phyloP scores from a whole-genome alignment of 345 rosid genomes.

The Gossypium thurberi region DNA sequence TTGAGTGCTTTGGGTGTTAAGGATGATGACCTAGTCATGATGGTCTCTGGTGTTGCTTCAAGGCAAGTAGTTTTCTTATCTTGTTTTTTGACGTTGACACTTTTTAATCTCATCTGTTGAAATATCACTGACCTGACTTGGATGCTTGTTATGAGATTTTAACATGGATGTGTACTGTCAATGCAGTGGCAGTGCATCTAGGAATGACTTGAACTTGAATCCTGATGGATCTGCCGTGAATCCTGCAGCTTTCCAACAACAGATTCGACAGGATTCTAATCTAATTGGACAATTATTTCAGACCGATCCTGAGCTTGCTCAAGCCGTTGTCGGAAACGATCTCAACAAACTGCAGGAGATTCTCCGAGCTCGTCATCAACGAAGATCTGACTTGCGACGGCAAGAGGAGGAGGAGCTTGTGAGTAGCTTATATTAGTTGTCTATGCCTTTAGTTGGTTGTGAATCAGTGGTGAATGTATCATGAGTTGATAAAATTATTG shows the following conservation, averaged over 20 bases:
- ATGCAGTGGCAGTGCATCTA: slow-evolving; percentile 40
- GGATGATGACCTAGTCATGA: slow-evolving; percentile 91
- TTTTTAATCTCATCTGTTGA: not conserved
- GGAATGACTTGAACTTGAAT: slow-evolving; percentile 51
- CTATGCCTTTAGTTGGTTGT: not conserved
- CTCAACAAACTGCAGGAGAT: slow-evolving; percentile 71
- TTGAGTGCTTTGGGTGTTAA: slow-evolving; percentile 79
- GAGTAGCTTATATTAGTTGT: slow-evolving; percentile 28
- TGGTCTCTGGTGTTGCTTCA: slow-evolving; percentile 55
- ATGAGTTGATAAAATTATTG: not conserved
- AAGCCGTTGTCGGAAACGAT: slow-evolving; percentile 74
- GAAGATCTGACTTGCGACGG: slow-evolving; percentile 60
- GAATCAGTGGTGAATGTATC: not conserved
- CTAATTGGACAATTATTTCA: slow-evolving; percentile 76
- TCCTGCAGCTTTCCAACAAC: slow-evolving; percentile 88
- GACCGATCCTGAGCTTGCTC: slow-evolving; percentile 95
- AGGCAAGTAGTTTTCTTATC: slow-evolving; percentile 27
- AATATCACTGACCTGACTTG: not conserved
- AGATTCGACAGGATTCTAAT: slow-evolving; percentile 68
- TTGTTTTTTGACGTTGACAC: not conserved
- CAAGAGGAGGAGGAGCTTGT: slow-evolving; percentile 80
- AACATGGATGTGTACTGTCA: not conserved
- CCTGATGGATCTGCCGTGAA: slow-evolving; percentile 91
- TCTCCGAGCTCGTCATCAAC: slow-evolving; percentile 57
- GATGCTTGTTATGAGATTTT: not conserved